phyloP scores from a whole-genome alignment of 306 rosid species.

The Vigna trinervia region DNA sequence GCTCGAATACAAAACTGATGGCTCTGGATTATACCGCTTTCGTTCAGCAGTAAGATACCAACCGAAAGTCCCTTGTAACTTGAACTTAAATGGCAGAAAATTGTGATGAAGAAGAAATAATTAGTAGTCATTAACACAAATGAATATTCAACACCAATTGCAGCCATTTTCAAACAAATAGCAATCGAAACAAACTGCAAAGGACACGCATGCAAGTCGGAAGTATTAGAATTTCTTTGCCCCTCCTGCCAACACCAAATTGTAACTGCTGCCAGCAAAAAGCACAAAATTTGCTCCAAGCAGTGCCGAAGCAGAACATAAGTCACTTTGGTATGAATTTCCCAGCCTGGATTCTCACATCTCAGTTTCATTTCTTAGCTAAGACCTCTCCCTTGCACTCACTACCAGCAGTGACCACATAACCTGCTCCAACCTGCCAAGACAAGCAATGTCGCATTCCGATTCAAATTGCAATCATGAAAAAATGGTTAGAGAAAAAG shows the following conservation, averaged over 20 bases:
- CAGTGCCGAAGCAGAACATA: constrained; percentile 36
- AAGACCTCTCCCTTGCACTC: constrained; percentile 95
- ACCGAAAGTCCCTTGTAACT: constrained; percentile 11
- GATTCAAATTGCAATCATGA: constrained; percentile 30
- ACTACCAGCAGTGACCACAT: constrained; percentile 83
- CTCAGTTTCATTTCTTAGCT: constrained; percentile 80
- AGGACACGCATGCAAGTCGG: constrained; percentile 26
- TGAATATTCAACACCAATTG: constrained; percentile 36
- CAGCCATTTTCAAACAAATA: constrained; percentile 44
- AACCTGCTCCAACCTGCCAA: constrained; percentile 89
- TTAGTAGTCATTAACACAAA: constrained; percentile 32
- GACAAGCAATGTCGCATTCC: constrained; percentile 36
- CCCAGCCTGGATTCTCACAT: constrained; percentile 26
- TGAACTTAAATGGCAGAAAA: constrained; percentile 23
- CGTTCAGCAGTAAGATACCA: constrained; percentile 20
- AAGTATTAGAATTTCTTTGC: constrained; percentile 31
- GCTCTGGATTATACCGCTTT: constrained; percentile 38
- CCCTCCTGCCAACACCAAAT: constrained; percentile 44
- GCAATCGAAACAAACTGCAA: constrained; percentile 26
- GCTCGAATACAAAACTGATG: constrained; percentile 42
- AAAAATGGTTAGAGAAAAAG: background rate
- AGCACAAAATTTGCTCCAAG: constrained; percentile 51
- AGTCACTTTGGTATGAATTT: constrained; percentile 14
- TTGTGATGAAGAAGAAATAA: constrained; percentile 1
- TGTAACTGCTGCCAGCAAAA: constrained; percentile 36